Percentiles rank a stretch among this genome's conserved stretches.
These are phyloP conservation scores for Aspergillus sp. DNA, from an alignment of 2,329 filamentous ascomycete species.

Conservation along the genomic window DNA sequence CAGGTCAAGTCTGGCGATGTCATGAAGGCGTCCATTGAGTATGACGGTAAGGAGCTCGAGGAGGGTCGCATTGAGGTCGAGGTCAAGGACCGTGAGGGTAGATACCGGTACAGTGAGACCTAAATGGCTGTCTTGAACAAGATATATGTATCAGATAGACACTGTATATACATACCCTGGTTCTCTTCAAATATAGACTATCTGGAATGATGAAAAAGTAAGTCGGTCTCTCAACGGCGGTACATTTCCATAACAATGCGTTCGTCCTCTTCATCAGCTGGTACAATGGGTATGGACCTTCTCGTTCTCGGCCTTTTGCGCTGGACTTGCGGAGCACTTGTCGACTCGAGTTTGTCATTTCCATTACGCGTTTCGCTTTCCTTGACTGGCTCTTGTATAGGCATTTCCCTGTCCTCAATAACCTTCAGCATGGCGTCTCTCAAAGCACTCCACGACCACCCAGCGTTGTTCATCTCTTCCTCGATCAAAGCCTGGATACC, in stretches of 20 bases:
- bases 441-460: conserved; percentile 30
- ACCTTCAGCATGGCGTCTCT: conserved; percentile 14
- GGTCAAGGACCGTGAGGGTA: conserved; percentile 75
- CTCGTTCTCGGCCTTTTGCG: conserved; percentile 22
- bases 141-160: neutral
- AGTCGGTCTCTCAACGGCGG: neutral
- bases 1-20: conserved; percentile 81
- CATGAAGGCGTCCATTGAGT: conserved; percentile 78
- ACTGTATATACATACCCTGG: conserved; percentile 11
- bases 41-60: conserved; percentile 78
- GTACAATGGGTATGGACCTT: conserved; percentile 32
- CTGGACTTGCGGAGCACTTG: neutral
- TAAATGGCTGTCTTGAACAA: conserved; percentile 33
- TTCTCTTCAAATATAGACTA: neutral
- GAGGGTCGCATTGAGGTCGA: conserved; percentile 81
- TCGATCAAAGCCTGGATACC: conserved; percentile 22
- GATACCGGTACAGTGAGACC: conserved; percentile 76
- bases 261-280: conserved; percentile 31
- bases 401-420: neutral
- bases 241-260: conserved; percentile 9
- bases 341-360: neutral
- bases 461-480: conserved; percentile 24
- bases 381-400: neutral
- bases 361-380: neutral
- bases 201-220: neutral